Conservation (phyloP, 805 yeast species). For the Candida berthetii region DNA sequence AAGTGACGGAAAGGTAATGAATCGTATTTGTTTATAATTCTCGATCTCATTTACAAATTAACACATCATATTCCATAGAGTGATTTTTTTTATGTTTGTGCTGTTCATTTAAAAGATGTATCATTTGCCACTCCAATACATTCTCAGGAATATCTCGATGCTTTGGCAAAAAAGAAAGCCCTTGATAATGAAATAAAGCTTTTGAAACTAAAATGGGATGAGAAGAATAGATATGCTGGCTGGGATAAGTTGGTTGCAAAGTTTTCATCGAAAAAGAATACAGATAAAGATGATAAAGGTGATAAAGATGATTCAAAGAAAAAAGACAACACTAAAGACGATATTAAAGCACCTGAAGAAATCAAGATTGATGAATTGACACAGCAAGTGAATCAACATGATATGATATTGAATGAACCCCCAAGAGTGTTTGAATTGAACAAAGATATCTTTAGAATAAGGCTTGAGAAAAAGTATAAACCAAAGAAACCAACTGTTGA, state of each 20-base stretch:
- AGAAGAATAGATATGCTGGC: slow-evolving; percentile 16
- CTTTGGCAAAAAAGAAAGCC: slow-evolving; percentile 10
- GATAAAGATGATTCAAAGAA: slow-evolving; percentile 10
- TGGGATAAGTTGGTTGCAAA: slow-evolving; percentile 19
- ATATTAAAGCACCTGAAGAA: slow-evolving; percentile 11
- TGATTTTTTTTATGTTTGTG: slow-evolving; percentile 22
- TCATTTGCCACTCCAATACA: slow-evolving; percentile 16
- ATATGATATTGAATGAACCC: slow-evolving; percentile 17
- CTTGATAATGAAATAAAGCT: slow-evolving; percentile 13
- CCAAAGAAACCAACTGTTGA: background rate
- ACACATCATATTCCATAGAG: background rate
- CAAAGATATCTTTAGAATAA: slow-evolving; percentile 30
- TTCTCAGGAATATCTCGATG: slow-evolving; percentile 15
- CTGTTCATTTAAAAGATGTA: slow-evolving; percentile 15
- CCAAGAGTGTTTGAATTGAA: slow-evolving; percentile 32
- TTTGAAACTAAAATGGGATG: slow-evolving; percentile 19
- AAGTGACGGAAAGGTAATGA: slow-evolving; percentile 10
- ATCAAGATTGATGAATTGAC: slow-evolving; percentile 8
- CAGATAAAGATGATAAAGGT: slow-evolving; percentile 11
- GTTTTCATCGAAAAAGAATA: slow-evolving; percentile 4
- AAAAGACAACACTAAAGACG: slow-evolving; percentile 12
- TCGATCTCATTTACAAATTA: background rate
- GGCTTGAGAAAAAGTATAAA: slow-evolving; percentile 21
- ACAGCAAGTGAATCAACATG: slow-evolving; percentile 3
- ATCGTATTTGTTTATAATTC: background rate